Evolutionary conservation across 2,329 filamentous ascomycete genomes (phyloP), one percentile per base, ranked within the genome.

Genomic region (Beauveria pseudobassiana): DNA sequence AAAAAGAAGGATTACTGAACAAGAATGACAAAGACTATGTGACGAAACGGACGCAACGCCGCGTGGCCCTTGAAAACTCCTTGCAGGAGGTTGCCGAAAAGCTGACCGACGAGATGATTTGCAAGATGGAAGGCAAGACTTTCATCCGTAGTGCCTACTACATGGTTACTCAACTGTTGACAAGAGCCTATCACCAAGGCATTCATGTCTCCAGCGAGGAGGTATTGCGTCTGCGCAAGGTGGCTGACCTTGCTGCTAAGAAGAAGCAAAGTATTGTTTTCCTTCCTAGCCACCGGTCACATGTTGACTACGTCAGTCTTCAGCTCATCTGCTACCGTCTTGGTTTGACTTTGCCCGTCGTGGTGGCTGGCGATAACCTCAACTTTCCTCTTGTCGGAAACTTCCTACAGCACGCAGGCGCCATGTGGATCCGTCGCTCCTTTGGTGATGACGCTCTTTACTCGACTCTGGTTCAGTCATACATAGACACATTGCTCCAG

Each of bases 201-300:
- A 96, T 99, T 58, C 95, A 99, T 73, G 92, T 98, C 30, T 96
- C 90, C 1, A 96, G 91, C 72, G 91, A 96, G 69, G 95, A 99
- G 75, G 91, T 99, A 5, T 75, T 96, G 58, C 84, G 91, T 38
- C 73, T 99, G 63, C 82, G 92, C 59, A 87, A 84, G 28, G 91
- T 97, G 16, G 95, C 95, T 16, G 86, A 93, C 69, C 80, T 89
- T 69, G 93, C 95, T 1, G 87, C 87, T 62, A 85, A 85, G 72
- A 91, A 95, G 71, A 96, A 95, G 74, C 93, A 97, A 73, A 96
- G 91, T 66, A 96, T 99, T 67, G 89, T 99, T 57, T 99, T 99
- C 73, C 75, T 99, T 62, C 95, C 95, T 0, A 96, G 92, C 66
- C 95, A 99, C 75, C 86, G 93, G 61, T 96, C 91, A 3, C 95